Evolutionary conservation across 345 rosid species (phyloP), one percentile per base, ranked within the genome.

Genomic region (Hibiscus trionum): DNA sequence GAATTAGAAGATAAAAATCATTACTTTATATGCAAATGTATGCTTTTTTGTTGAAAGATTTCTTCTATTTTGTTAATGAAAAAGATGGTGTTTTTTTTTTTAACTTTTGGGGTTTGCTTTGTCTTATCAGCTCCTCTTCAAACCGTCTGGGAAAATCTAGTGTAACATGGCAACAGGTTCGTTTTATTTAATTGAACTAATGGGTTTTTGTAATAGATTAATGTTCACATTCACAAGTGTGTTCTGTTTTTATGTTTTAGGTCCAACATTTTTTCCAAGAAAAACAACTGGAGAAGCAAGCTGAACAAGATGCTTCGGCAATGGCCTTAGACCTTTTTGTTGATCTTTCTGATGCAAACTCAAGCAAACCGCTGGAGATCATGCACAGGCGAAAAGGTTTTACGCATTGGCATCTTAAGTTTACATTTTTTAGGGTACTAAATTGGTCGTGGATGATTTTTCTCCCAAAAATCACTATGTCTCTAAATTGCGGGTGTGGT

Each of bases 101-200:
- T 26, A 4, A 10, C 55, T 60, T 61, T 66, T 29, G 47, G 64
- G 57, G 11, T 73, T 76, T 55, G 55, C 66, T 77, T 10, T 62
- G n/a, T 73, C 2, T 77, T 77, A 69, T 50, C 84, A 90, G 95
- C 74, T 82, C 83, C 71, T 75, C 91, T 16, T 67, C 81, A 66
- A 82, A 70, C 69, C 81, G 87, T 52, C 75, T 72, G 35, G 91
- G 86, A 57, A 93, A 85, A 80, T 76, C 90, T 12, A 68, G 88
- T 44, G 71, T 90, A 64, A 80, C 93, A n/a, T 88, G 90, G 86
- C 69, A 80, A 55, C 93, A 90, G 90, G 93, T 93, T 76, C 44
- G 77, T 75, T 65, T 62, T 42, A 46, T 63, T 46, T 55, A 52
- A 52, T 55, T 21, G 3, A 53, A 2, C 29, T 17, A 2, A 21